Conservation (phyloP, 2,329 filamentous ascomycete genomes). For the Diplodia corticola region DNA sequence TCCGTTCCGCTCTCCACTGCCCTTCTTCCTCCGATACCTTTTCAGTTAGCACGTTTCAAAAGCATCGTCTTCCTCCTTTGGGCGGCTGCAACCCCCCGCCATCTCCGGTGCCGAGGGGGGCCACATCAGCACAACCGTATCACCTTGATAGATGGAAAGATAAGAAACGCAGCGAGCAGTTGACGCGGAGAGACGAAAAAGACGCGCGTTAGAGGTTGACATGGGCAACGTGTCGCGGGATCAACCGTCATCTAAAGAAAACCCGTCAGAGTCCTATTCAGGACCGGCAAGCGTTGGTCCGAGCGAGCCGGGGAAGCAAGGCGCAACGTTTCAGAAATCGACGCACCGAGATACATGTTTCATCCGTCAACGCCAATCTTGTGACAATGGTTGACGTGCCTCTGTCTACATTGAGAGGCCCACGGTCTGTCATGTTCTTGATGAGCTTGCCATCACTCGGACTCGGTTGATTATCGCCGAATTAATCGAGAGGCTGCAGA, state of each 20-base stretch:
- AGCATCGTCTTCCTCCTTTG: background rate
- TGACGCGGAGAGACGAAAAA: background rate
- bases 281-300: background rate
- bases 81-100: background rate
- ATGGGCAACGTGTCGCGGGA: background rate
- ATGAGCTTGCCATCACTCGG: background rate
- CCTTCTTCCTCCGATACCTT: background rate
- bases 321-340: no score
- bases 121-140: background rate
- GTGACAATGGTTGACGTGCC: no score
- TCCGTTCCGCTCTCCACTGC: background rate
- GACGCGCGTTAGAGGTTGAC: background rate
- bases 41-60: background rate
- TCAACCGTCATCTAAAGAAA: background rate
- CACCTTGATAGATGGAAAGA: background rate
- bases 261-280: background rate
- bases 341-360: no score
- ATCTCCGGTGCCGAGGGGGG: background rate
- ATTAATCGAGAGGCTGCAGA: background rate
- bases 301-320: background rate
- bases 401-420: background rate
- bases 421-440: background rate
- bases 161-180: background rate
- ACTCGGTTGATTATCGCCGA: background rate
- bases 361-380: no score